A percentile compares a stretch with the other conserved stretches of the same genome.
Conservation (phyloP, 371 early-diverging fungal genomes). For the Caulochytrium protostelioides region DNA sequence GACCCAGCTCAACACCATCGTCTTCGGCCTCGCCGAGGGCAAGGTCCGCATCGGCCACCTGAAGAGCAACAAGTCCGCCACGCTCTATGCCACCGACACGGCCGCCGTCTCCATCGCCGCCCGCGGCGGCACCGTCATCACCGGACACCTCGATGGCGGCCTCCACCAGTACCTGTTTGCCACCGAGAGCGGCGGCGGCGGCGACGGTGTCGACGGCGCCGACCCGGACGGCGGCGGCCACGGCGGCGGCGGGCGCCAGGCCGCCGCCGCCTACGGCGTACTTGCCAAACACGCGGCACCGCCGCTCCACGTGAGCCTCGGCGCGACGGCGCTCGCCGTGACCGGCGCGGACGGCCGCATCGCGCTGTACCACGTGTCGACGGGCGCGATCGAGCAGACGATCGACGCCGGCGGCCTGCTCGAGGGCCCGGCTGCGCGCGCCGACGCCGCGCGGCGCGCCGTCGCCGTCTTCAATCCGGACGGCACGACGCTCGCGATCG, state of each 20-base stretch:
- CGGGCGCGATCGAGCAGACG: too few species aligned
- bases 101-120: slow-evolving; percentile 23
- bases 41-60: slow-evolving; percentile 32
- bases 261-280: neutral
- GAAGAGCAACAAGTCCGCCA: slow-evolving; percentile 36
- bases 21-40: slow-evolving; percentile 30
- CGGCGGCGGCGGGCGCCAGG: too few species aligned
- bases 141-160: slow-evolving; percentile 28
- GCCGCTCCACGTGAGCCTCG: too few species aligned
- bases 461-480: slow-evolving; percentile 22
- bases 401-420: too few species aligned
- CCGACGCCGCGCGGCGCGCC: too few species aligned
- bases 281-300: slow-evolving; percentile 1
- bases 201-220: slow-evolving; percentile 14
- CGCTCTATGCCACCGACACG: slow-evolving; percentile 28
- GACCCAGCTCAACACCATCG: slow-evolving; percentile 27
- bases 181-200: slow-evolving; percentile 21
- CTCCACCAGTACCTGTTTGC: slow-evolving; percentile 30
- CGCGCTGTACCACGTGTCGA: too few species aligned
- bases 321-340: too few species aligned
- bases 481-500: slow-evolving; percentile 6
- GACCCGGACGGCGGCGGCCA: slow-evolving; percentile 17
- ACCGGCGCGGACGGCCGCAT: too few species aligned
- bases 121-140: slow-evolving; percentile 27
- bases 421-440: too few species aligned